These are phyloP conservation scores for Exophiala bonariae DNA, from an alignment of 2,329 filamentous ascomycete species.

Conservation along the genomic window DNA sequence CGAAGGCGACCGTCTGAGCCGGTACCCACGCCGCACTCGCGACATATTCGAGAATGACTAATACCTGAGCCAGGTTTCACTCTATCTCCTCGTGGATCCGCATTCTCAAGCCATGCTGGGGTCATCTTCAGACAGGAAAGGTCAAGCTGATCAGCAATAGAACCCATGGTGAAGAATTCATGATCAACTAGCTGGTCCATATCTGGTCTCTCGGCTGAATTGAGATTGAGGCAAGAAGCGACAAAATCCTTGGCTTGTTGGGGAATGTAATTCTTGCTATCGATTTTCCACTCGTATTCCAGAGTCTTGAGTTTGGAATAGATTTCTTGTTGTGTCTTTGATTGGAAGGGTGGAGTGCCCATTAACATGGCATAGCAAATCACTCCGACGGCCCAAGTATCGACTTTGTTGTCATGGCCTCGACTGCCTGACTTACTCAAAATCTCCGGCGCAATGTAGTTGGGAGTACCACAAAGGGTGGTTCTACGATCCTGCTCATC, in stretches of 20 bases:
- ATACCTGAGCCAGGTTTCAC: slow-evolving; percentile 45
- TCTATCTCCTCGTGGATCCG: slow-evolving; percentile 47
- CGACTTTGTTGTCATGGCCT: slow-evolving; percentile 95
- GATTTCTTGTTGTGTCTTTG: slow-evolving; percentile 57
- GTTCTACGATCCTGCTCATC: slow-evolving; percentile 92
- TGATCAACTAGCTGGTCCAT: slow-evolving; percentile 52
- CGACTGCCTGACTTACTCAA: slow-evolving; percentile 75
- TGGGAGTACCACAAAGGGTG: slow-evolving; percentile 94
- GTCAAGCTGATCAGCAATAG: slow-evolving; percentile 46
- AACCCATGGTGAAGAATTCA: slow-evolving; percentile 52
- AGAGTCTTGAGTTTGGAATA: slow-evolving; percentile 50
- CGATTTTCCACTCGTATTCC: slow-evolving; percentile 51
- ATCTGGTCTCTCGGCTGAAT: slow-evolving; percentile 49
- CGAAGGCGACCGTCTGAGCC: slow-evolving; percentile 42
- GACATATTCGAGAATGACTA: slow-evolving; percentile 45
- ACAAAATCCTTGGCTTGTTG: slow-evolving; percentile 51
- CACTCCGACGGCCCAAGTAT: slow-evolving; percentile 97
- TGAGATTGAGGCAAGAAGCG: slow-evolving; percentile 47
- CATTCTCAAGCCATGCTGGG: slow-evolving; percentile 44
- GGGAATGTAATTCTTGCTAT: slow-evolving; percentile 48
- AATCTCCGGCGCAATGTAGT: slow-evolving; percentile 97
- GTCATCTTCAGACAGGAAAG: slow-evolving; percentile 38
- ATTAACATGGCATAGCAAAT: slow-evolving; percentile 97
- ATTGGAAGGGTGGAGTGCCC: slow-evolving; percentile 95
- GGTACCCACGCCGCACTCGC: slow-evolving; percentile 45